Evolutionary conservation across 75 land plant species (phyloP), one percentile per base, ranked within the genome.

Genomic region (Adiantum capillusveneris): DNA sequence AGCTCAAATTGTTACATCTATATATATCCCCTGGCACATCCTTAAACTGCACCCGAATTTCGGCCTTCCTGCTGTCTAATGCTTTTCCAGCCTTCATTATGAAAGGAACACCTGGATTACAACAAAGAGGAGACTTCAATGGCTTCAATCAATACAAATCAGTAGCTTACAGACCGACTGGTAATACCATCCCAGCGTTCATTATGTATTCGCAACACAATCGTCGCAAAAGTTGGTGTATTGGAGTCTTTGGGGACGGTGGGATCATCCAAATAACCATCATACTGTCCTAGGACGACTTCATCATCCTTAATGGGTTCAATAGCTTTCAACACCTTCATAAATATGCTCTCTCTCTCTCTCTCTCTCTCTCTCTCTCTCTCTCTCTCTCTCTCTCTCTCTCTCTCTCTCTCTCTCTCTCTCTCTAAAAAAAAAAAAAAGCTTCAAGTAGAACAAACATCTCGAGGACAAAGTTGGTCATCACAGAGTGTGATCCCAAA

Each of bases 11-110:
- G 77, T 44, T 84, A 88, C 97, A 75, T 71, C 62, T 84, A 67
- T 75, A 92, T 12, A 92, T 92, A 48, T 92, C 94, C 31, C 97
- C 97, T 46, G 97, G 97, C 46, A 82, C 97, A 74, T 92, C 95
- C 69, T 88, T 92, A 44, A 92, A 92, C 34, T 92, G 97, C 66
- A 92, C 76, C 30, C 97, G 88, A 12, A 92, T 85, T 64, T 92
- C 97, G 51, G 97, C 97, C 62, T 92, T 92, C 44, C 94, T 70
- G 53, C 81, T 74, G 69, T 83, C 91, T 39, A 92, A 65, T 29
- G 97, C 93, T 64, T 92, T 92, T 20, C 97, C 97, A 9, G 97
- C 97, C 70, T 79, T 92, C 20, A 92, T 50, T 25, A 92, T 88
- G 44, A 92, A 92, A 46, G 97, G 97, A 28, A 92, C 97, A 62